Conservation (phyloP, 2,329 filamentous ascomycete genomes). For the Trichoderma hamatum region DNA sequence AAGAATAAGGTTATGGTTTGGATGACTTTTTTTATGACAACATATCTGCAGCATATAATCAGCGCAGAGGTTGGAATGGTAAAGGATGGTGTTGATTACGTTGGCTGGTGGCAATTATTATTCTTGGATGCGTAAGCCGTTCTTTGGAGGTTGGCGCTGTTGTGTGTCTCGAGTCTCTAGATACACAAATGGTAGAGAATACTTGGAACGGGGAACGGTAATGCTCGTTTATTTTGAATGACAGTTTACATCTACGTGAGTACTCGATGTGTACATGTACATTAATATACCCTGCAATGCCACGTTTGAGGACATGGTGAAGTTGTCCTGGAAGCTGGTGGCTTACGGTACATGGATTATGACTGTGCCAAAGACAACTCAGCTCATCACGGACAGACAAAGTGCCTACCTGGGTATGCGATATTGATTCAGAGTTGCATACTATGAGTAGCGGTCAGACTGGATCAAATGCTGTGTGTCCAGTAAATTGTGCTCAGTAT, state of each 20-base stretch:
- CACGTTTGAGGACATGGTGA: background rate
- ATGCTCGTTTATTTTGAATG: background rate
- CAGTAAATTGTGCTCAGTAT: background rate
- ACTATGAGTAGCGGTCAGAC: background rate
- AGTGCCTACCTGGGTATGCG: background rate
- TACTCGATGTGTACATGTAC: too few relatives aligned
- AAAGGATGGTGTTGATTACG: constrained; percentile 3
- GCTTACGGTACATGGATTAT: background rate
- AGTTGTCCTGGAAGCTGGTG: background rate
- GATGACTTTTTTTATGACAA: background rate
- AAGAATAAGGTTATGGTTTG: background rate
- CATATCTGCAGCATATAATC: background rate
- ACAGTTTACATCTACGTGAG: background rate
- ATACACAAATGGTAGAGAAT: background rate
- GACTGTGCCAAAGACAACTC: background rate
- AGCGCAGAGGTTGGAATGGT: background rate
- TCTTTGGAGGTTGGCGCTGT: background rate
- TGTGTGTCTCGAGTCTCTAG: background rate
- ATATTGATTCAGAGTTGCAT: background rate
- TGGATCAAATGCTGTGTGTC: background rate
- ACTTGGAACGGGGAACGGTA: background rate
- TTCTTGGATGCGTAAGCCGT: constrained; percentile 4
- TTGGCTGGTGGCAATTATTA: background rate
- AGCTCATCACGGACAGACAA: background rate
- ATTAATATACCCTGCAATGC: background rate